Base-by-base conservation (phyloP, 2,329 filamentous ascomycete genomes). In the Xylaria sp. region DNA sequence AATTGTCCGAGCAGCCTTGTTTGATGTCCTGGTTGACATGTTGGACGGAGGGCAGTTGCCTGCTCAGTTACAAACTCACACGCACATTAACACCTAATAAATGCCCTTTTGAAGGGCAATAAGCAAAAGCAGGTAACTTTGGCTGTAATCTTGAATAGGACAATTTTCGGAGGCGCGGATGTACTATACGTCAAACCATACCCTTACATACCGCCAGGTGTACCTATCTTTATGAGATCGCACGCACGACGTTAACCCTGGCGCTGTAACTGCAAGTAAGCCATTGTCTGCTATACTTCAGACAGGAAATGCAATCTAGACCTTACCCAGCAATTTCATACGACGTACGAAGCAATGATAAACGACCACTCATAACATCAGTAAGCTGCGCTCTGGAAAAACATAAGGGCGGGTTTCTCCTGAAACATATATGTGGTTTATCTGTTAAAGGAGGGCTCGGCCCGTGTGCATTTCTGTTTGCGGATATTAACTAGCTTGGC, bases 401-500 rank as follows among this genome's bases (percentile, higher is more conserved):
- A 28, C 20, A 13, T 44, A 44, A 23, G 13, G 10, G 13, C 18
- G 1, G n/a, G 13, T 39, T 7, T 34, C 23, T 44, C 34, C 10
- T 50, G 44, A 56, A 48, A 44, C 13, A 57, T 4, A 57, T 4
- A 41, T 54, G 59, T 15, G 13, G 25, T 18, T 44, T 28, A 32
- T 20, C 34, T 56, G 34, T n/a, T 57, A 10, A 44, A 41, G 39
- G 52, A 34, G 25, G 25, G 25, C 51, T 10, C 51, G 51, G 51
- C 39, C 56, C 12, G 48, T 41, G 57, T 66, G 44, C 46, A 23
- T 56, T 62, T 54, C 25, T 63, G 44, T 58, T 64, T 50, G 18
- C 46, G 51, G 18, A 48, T 34, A 39, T 55, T 59, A 32, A 46
- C 55, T 23, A 18, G 20, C 50, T 56, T 65, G 20, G 28, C 23